phyloP scores from a whole-genome alignment of 2,329 filamentous ascomycete species.

The Fusarium lateritium region DNA sequence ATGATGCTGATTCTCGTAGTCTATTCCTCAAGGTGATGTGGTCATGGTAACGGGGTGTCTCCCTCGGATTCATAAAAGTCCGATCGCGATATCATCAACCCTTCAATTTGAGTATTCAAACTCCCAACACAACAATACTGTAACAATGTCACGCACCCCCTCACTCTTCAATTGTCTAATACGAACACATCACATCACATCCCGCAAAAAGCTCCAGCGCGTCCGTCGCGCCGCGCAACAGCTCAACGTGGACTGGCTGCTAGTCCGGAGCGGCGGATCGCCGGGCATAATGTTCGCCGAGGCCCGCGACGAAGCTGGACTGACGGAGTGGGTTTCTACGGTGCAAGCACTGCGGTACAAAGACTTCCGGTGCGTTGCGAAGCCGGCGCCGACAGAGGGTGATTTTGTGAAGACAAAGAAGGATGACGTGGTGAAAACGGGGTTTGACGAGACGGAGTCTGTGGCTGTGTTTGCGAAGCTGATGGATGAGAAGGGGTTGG shows the following conservation, averaged over 20 bases:
- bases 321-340: conserved; percentile 74
- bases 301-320: conserved; percentile 64
- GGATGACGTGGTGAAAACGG: conserved; percentile 29
- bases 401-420: background rate
- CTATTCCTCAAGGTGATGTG: background rate
- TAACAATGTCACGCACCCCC: conserved; percentile 39
- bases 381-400: conserved; percentile 32
- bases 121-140: background rate
- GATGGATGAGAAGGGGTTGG: conserved; percentile 73
- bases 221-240: conserved; percentile 75
- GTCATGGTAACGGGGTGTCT: background rate
- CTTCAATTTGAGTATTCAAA: background rate
- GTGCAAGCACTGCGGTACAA: conserved; percentile 80
- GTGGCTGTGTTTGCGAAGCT: conserved; percentile 74
- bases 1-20: background rate
- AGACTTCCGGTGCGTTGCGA: conserved; percentile 76
- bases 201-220: conserved; percentile 76
- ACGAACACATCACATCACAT: conserved; percentile 86
- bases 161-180: conserved; percentile 65
- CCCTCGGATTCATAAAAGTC: conserved; percentile 36
- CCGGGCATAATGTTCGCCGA: conserved; percentile 87
- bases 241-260: conserved; percentile 70
- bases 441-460: conserved; percentile 71
- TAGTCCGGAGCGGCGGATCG: conserved; percentile 76
- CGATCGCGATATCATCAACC: conserved; percentile 13